Evolutionary conservation across 148 eudicot genomes (phyloP).

Genomic region (Dysphania ambrosioides): DNA sequence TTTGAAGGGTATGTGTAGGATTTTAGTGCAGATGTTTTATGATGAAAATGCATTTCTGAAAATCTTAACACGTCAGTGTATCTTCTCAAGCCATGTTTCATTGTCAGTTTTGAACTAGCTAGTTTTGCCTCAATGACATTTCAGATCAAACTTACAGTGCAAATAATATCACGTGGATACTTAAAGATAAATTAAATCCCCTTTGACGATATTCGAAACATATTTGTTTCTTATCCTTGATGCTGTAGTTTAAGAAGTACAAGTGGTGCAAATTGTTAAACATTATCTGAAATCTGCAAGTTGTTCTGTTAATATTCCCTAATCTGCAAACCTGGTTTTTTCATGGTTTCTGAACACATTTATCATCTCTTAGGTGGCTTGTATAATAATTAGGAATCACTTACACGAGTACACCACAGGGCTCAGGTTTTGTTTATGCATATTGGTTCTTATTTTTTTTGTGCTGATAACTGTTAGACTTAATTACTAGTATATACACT

Average conservation of each 20-base stretch:
- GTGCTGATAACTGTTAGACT: not conserved
- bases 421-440: not conserved
- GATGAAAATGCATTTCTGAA: not conserved
- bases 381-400: not conserved
- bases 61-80: not conserved
- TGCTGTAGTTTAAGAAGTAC: not conserved
- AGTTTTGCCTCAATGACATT: not conserved
- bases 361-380: not conserved
- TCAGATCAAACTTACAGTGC: not conserved
- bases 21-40: not conserved
- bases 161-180: not conserved
- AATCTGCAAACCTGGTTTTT: slow-evolving; percentile 3
- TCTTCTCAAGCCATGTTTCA: not conserved
- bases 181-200: not conserved
- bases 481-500: too few species aligned
- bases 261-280: slow-evolving; percentile 6
- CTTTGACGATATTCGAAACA: not conserved
- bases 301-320: slow-evolving; percentile 1
- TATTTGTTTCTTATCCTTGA: not conserved
- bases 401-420: too few species aligned
- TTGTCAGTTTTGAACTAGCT: not conserved
- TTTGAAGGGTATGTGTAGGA: not conserved
- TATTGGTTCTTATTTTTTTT: not conserved
- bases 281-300: not conserved
- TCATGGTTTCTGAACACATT: not conserved